Evolutionary conservation across 306 rosid genomes (phyloP), one percentile per base, ranked within the genome.

Genomic region (Dryas drummondii): DNA sequence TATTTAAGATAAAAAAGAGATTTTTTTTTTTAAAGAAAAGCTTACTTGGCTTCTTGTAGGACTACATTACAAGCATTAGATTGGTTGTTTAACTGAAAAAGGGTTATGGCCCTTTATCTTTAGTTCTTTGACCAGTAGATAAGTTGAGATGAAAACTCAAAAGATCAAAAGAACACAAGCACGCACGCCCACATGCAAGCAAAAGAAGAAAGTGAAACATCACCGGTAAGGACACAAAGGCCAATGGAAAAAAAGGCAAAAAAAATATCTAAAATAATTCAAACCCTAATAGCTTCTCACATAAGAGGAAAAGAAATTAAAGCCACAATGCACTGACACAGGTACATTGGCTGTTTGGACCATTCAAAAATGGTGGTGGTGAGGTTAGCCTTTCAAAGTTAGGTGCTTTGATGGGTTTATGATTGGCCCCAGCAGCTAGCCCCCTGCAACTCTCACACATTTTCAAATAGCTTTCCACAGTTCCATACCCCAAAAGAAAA

Each of bases 121-220:
- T 53, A 70, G 40, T 53, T 53, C 41, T 70, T 69, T 40, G 74
- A 70, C 63, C 41, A 10, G 62, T 70, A 37, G 49, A 32, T 60
- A 13, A 17, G 47, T 32, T 61, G 67, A 61, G 67, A 40, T 61
- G 19, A 40, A 61, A 61, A 11, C 55, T 50, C 73, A 50, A 68
- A 49, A 68, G 27, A 4, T 51, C 22, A 68, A 8, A 68, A 51
- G 60, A 52, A 51, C 12, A 69, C 16, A 4, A 69, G 73, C 60
- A 32, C 73, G 50, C 72, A 49, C 58, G 72, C 17, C 56, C 58
- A 68, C 58, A 68, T 68, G 59, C 47, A 48, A 26, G 72, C 72
- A 48, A 66, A 67, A 13, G 72, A 67, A 48, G 57, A 67, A 51
- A 32, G 37, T 32, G 37, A 32, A 54, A 8, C 59, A 50, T 14